Evolutionary conservation across 108 stramenopile genomes (phyloP), one percentile per base, ranked within the genome.

Genomic region (Fistulifera solaris): DNA sequence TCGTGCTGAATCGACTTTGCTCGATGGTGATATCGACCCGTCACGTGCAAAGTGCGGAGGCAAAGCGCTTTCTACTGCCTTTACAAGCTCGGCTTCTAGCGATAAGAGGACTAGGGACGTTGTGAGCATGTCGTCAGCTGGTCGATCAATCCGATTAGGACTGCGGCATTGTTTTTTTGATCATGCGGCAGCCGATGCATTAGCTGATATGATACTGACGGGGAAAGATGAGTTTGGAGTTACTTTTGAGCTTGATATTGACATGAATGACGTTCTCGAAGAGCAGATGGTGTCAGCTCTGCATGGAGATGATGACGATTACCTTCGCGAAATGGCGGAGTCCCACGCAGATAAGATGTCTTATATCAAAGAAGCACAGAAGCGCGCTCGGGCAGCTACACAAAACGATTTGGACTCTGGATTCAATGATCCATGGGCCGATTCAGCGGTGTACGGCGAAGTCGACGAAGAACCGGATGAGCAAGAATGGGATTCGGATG

Each of bases 181-280:
- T 52, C 58, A 75, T 28, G 62, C 77, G 22, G 89, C 82, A 4
- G 71, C 78, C 17, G 85, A 90, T 62, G 82, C 89, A 25, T 56
- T 90, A 18, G 89, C 89, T 10, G 76, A 82, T 12, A 61, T 75
- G 53, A 17, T 78, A 0, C 42, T 72, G 27, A 62, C 56, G 48
- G 62, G 58, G 0, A 41, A 39, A 18, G 52, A 61, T 51, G 44
- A 42, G 1, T 23, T 62, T 15, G 54, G 52, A n/a, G 48, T 67
- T 21, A 28, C 64, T 13, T 8, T 90, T 16, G 40, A 48, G 7
- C 52, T 84, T 22, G 89, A 90, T 66, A 62, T 75, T 40, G 45
- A 45, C 38, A 71, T 90, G 78, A 90, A 90, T 56, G n/a, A 62
- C 0, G 77, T 71, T 5, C 25, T 82, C 63, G 85, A 84, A 49